A percentile compares a stretch with the other conserved stretches of the same genome.
These are phyloP conservation scores for Candolleomyces efflorescens DNA, from an alignment of 768 basidiomycete species.

Conservation along the genomic window DNA sequence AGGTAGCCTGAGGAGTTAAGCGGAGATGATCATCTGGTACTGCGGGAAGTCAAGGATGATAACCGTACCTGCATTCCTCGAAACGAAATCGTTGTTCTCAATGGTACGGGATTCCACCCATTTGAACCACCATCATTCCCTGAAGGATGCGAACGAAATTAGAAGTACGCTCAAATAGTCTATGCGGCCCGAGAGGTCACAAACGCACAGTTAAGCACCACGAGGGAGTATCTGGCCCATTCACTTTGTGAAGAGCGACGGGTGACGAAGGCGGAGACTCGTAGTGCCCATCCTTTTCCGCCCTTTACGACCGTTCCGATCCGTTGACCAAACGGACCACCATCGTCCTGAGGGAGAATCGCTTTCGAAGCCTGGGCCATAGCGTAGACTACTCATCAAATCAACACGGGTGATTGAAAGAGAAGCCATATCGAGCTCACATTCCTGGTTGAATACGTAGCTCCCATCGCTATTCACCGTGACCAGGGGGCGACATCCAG, in stretches of 20 bases:
- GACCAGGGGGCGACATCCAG: conserved; percentile 63
- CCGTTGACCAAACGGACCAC: conserved; percentile 66
- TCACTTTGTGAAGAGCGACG: conserved; percentile 47
- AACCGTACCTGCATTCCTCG: conserved; percentile 51
- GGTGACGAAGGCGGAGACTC: conserved; percentile 66
- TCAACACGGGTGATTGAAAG: neutral
- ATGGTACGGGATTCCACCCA: conserved; percentile 55
- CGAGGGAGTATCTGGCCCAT: conserved; percentile 63
- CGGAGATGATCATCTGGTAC: neutral
- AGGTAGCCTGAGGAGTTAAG: conserved; percentile 42
- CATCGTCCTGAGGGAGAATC: conserved; percentile 60
- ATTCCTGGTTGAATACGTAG: conserved; percentile 71
- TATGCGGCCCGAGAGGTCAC: neutral
- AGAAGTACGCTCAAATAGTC: neutral
- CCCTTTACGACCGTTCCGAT: conserved; percentile 64
- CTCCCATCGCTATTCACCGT: conserved; percentile 62
- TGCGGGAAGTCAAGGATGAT: neutral
- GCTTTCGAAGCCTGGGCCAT: conserved; percentile 78
- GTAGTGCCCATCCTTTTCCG: conserved; percentile 48
- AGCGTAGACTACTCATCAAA: conserved; percentile 44
- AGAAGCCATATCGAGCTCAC: conserved; percentile 29
- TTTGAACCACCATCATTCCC: conserved; percentile 45
- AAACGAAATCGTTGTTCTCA: conserved; percentile 60
- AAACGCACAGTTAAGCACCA: conserved; percentile 64
- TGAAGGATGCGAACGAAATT: conserved; percentile 11